phyloP scores from a whole-genome alignment of 225 moss, liverwort and hornwort species.

The Physcomitrium patens region DNA sequence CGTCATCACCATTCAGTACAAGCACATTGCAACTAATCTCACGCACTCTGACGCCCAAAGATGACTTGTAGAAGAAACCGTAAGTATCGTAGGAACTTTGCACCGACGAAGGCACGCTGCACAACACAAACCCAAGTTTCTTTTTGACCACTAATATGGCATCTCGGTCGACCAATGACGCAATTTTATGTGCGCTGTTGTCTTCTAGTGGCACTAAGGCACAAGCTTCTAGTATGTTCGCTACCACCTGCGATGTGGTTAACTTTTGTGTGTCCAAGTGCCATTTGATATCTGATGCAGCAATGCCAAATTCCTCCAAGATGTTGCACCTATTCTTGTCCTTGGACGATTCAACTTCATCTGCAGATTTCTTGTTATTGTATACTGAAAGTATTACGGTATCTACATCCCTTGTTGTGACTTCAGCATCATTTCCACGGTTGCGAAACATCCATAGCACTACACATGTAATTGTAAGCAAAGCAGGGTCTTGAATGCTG shows the following conservation, averaged over 20 bases:
- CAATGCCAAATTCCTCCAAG: not conserved
- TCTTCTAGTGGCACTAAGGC: not conserved
- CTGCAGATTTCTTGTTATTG: constrained; percentile 1
- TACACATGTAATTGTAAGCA: constrained; percentile 1
- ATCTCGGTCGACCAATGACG: not conserved
- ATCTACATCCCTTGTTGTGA: constrained; percentile 4
- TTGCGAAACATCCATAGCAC: constrained; percentile 17
- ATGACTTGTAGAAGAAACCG: constrained; percentile 5
- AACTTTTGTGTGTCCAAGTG: not conserved
- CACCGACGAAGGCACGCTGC: not conserved
- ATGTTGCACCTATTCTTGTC: constrained; percentile 10
- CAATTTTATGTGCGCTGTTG: not conserved
- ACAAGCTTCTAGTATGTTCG: constrained; percentile 12
- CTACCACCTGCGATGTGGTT: constrained; percentile 2
- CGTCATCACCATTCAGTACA: not conserved
- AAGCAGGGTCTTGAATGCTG: constrained; percentile 1
- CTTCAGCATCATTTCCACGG: constrained; percentile 12
- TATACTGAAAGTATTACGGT: constrained; percentile 11
- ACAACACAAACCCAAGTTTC: constrained; percentile 13
- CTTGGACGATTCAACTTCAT: not conserved
- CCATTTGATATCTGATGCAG: not conserved
- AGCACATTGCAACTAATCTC: constrained; percentile 15
- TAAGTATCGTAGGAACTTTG: not conserved
- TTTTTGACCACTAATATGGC: not conserved
- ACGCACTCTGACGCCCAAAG: constrained; percentile 2